A percentile compares a stretch with the other conserved stretches of the same genome.
Conservation (phyloP, 257 asterid genomes). For the Solanum lignicaule region DNA sequence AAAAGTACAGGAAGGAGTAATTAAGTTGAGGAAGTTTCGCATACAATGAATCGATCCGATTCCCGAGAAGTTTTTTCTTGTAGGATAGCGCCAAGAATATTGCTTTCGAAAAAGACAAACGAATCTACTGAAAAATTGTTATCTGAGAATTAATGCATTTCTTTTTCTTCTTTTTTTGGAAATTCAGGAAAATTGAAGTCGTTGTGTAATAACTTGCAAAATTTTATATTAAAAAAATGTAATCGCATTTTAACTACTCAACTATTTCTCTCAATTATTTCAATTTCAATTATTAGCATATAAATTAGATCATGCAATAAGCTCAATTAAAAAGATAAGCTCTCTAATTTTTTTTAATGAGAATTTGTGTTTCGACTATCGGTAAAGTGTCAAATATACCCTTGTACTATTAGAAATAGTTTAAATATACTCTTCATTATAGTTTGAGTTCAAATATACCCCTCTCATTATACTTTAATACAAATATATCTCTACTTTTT, state of each 20-base stretch:
- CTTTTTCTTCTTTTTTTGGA: too few species aligned
- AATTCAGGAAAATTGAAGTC: neutral
- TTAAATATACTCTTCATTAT: too few species aligned
- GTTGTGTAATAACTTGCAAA: neutral
- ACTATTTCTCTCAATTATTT: neutral
- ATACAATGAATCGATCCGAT: neutral
- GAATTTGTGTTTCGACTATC: neutral
- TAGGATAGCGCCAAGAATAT: neutral
- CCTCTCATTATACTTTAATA: too few species aligned
- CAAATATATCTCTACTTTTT: too few species aligned
- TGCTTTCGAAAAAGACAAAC: neutral
- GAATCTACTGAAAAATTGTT: neutral
- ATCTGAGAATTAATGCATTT: neutral
- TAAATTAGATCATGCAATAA: neutral
- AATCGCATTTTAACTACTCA: neutral
- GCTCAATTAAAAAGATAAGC: neutral
- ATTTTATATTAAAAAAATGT: too few species aligned
- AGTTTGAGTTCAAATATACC: too few species aligned
- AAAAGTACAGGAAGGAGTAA: neutral
- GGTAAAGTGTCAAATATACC: too few species aligned
- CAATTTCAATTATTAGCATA: neutral
- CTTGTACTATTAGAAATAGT: too few species aligned
- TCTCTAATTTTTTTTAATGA: neutral
- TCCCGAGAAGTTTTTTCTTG: neutral
- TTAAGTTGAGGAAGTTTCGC: neutral